Conservation (phyloP, 1,284 basidiomycete genomes). For the Meripilus lineatus region DNA sequence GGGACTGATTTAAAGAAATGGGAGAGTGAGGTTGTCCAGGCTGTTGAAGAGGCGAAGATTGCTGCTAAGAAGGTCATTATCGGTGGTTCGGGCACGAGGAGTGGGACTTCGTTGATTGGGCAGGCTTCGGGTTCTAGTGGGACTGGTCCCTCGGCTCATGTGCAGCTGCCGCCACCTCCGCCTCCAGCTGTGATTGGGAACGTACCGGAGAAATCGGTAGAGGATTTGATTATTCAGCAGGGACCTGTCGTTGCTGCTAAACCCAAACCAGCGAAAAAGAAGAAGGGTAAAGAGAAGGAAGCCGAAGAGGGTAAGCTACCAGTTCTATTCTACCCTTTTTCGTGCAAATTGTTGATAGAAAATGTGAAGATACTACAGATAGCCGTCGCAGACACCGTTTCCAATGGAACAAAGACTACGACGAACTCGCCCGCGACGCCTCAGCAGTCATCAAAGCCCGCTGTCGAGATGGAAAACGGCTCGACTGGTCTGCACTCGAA, state of each 20-base stretch:
- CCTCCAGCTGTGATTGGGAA: slow-evolving; percentile 35
- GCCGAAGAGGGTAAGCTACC: slow-evolving; percentile 6
- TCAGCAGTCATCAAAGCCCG: slow-evolving; percentile 80
- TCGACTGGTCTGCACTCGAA: slow-evolving; percentile 68
- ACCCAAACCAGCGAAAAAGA: slow-evolving; percentile 31
- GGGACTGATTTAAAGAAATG: slow-evolving; percentile 48
- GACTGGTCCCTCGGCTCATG: too few relatives aligned
- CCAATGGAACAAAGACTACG: slow-evolving; percentile 81
- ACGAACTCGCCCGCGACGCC: slow-evolving; percentile 83
- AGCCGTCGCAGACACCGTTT: slow-evolving; percentile 54
- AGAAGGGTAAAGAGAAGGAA: slow-evolving; percentile 30
- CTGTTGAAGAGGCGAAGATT: slow-evolving; percentile 51
- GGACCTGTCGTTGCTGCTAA: slow-evolving; percentile 37
- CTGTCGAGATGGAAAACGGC: slow-evolving; percentile 51
- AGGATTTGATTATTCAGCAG: slow-evolving; percentile 52
- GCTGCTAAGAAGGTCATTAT: slow-evolving; percentile 38
- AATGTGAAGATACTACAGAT: neutral
- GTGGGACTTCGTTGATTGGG: too few relatives aligned
- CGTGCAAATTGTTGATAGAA: too few relatives aligned
- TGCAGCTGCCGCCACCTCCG: slow-evolving; percentile 19
- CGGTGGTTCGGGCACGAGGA: too few relatives aligned
- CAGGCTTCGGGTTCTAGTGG: too few relatives aligned
- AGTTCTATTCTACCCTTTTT: neutral
- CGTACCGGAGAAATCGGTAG: slow-evolving; percentile 48
- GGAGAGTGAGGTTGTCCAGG: slow-evolving; percentile 53